Percentiles rank a stretch among this genome's conserved stretches.
Conservation (phyloP, 495 filamentous ascomycete genomes). For the Monascus purpureus region DNA sequence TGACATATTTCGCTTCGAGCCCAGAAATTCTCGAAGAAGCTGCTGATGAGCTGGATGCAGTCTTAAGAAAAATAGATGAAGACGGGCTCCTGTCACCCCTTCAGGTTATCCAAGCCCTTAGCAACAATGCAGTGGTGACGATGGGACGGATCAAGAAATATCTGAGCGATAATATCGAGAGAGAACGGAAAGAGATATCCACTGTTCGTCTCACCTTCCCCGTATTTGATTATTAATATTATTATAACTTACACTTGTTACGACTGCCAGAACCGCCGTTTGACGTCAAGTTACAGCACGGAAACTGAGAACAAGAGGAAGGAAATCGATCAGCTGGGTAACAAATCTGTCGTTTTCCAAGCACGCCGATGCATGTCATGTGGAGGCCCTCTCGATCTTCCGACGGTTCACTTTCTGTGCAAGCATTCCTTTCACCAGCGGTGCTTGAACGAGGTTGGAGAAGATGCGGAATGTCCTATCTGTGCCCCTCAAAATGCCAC, state of each 20-base stretch:
- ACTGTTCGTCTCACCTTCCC: conserved; percentile 24
- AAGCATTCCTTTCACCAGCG: conserved; percentile 91
- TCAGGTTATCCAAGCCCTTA: conserved; percentile 89
- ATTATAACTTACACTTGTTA: conserved; percentile 8
- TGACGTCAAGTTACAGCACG: conserved; percentile 70
- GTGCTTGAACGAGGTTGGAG: conserved; percentile 55
- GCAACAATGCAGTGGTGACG: conserved; percentile 72
- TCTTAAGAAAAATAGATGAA: conserved; percentile 75
- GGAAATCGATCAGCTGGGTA: conserved; percentile 61
- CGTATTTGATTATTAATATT: neutral
- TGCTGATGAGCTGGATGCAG: conserved; percentile 61
- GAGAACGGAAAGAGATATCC: conserved; percentile 74
- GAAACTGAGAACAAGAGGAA: conserved; percentile 69
- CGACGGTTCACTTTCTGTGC: conserved; percentile 89
- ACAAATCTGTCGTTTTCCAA: conserved; percentile 80
- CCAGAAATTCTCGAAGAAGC: conserved; percentile 72
- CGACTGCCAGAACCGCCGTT: conserved; percentile 53
- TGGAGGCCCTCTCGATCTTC: conserved; percentile 59
- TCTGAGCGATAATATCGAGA: conserved; percentile 72
- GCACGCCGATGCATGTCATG: conserved; percentile 76
- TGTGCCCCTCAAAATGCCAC: conserved; percentile 75
- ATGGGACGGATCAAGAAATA: conserved; percentile 97
- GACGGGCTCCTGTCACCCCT: conserved; percentile 90
- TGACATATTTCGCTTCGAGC: conserved; percentile 86
- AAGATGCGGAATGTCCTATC: conserved; percentile 66